Base-by-base conservation (phyloP, 1,139 yeast genomes). In the Cylindricascospora bacillispora region DNA sequence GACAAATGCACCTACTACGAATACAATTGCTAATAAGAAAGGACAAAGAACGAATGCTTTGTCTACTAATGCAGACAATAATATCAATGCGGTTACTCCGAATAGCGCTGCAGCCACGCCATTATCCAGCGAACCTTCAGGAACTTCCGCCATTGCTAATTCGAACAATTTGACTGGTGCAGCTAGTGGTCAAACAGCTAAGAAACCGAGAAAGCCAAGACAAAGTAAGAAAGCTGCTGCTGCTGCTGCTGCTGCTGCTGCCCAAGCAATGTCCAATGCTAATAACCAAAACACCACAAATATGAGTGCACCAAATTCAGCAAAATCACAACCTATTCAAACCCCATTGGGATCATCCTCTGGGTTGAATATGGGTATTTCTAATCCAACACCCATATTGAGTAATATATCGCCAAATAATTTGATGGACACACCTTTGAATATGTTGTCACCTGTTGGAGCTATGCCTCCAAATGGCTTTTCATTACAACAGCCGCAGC, bases 181-280 rank as follows among this genome's bases (percentile, higher is more conserved):
- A 7, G 21, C 9, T 18, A 18, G 10, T 18, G 23, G 45, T 7
- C n/a, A n/a, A n/a, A 39, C 45, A 7, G 45, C 38, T 24, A 45
- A 44, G 33, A 48, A 47, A 26, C 47, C 50, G 25, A 36, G 53
- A 29, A 47, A 47, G 27, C 49, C 52, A 22, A 44, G 54, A 25
- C 50, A 47, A 27, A 27, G 43, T 7, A 47, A 45, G 37, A 49
- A 47, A 27, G n/a, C n/a, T n/a, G 33, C 47, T 11, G 36, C 47
- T 4, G 35, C 53, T 10, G 37, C 47, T 14, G 29, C 37, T 16
- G 36, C 36, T 15, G 26, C 41, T 25, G 28, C 41, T 6, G 30
- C 35, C 13, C 22, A 30, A 26, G 29, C 34, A 14, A 24, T 22
- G 28, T 22, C 10, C 37, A 29, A 10, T 19, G 33, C 7, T 35